phyloP scores from a whole-genome alignment of 202 grass and related monocot species.

The Eragrostis tef region DNA sequence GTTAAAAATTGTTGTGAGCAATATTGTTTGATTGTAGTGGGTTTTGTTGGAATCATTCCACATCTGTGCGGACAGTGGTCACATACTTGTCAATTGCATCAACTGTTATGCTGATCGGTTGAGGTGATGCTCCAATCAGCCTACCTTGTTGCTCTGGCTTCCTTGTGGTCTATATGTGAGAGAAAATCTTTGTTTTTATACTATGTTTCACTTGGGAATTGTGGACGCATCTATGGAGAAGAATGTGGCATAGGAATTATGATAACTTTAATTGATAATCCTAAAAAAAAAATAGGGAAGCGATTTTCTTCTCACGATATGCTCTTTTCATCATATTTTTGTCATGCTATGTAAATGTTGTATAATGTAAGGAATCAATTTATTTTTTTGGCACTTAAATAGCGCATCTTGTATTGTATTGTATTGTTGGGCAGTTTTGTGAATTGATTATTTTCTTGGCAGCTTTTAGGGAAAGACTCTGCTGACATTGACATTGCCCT shows the following conservation, averaged over 20 bases:
- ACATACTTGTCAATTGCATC: background rate
- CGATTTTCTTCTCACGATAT: background rate
- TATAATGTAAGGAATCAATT: background rate
- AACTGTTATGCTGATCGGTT: slow-evolving; percentile 13
- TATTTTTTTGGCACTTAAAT: background rate
- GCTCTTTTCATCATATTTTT: background rate
- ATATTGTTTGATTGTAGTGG: background rate
- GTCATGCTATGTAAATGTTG: background rate
- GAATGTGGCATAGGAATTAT: background rate
- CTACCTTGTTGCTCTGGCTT: background rate
- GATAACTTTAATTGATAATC: slow-evolving; percentile 16
- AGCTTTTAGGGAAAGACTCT: slow-evolving; percentile 92
- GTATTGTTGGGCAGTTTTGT: slow-evolving; percentile 26
- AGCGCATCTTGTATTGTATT: slow-evolving; percentile 6
- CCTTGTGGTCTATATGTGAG: background rate
- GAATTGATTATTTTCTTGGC: slow-evolving; percentile 23
- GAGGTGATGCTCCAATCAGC: background rate
- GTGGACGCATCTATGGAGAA: background rate
- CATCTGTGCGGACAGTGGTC: background rate
- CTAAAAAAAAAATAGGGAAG: background rate
- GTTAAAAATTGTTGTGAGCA: background rate
- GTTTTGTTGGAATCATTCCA: background rate
- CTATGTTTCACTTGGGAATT: background rate
- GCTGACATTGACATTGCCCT: slow-evolving; percentile 95
- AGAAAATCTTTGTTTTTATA: background rate